These are phyloP conservation scores for Macadamia integrifolia DNA, from an alignment of 164 flowering plant species.

Conservation along the genomic window DNA sequence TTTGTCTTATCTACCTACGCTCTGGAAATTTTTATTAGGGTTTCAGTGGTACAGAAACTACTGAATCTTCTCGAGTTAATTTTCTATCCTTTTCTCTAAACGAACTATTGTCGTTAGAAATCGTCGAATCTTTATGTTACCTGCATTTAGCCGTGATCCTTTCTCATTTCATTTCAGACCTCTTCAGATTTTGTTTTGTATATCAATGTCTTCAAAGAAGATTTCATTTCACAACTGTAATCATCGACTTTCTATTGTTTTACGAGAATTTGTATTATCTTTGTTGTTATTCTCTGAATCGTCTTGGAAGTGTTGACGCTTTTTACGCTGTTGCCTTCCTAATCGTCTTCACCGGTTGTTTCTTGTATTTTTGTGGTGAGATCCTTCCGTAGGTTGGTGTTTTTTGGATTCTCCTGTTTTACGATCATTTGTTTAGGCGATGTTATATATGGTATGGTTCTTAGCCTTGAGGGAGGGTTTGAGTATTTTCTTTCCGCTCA, in stretches of 20 bases:
- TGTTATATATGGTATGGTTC: neutral
- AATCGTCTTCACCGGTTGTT: neutral
- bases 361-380: neutral
- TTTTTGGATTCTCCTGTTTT: too few species aligned
- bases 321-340: too few species aligned
- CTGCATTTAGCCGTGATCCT: neutral
- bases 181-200: slow-evolving; percentile 1
- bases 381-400: neutral
- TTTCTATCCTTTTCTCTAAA: neutral
- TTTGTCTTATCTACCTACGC: too few species aligned
- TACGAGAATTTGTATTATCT: neutral
- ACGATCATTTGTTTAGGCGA: neutral
- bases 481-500: slow-evolving; percentile 7
- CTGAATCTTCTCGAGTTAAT: too few species aligned
- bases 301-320: too few species aligned
- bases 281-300: too few species aligned
- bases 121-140: neutral
- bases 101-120: neutral
- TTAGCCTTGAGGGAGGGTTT: neutral
- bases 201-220: neutral
- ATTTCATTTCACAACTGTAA: neutral
- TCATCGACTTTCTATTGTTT: neutral
- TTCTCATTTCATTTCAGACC: neutral
- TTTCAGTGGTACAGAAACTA: too few species aligned
- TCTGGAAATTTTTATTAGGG: too few species aligned